These are phyloP conservation scores for Chytridiales sp. DNA, from an alignment of 371 early-diverging fungal genomes.

Conservation along the genomic window DNA sequence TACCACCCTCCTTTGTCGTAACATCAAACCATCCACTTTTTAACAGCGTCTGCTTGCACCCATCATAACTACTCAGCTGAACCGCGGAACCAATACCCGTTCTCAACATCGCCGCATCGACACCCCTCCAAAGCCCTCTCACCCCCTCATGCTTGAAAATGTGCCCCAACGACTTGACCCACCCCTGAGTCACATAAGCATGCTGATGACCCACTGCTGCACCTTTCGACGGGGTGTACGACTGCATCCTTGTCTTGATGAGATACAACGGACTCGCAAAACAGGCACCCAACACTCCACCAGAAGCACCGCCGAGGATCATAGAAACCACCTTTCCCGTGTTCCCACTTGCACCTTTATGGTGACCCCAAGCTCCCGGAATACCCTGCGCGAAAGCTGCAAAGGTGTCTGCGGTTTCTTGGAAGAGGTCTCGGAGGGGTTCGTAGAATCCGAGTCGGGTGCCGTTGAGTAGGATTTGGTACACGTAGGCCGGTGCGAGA, in stretches of 20 bases:
- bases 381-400: slow-evolving; percentile 9
- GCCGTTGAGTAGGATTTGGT: slow-evolving; percentile 88
- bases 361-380: slow-evolving; percentile 17
- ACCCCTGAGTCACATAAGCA: slow-evolving; percentile 64
- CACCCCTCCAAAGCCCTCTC: slow-evolving; percentile 84
- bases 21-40: slow-evolving; percentile 48
- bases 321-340: slow-evolving; percentile 35
- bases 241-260: slow-evolving; percentile 91
- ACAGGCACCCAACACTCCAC: slow-evolving; percentile 79
- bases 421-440: slow-evolving; percentile 48
- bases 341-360: background rate
- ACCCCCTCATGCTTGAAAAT: slow-evolving; percentile 71
- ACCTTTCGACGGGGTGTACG: slow-evolving; percentile 70
- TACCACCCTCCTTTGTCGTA: slow-evolving; percentile 48
- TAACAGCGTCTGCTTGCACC: slow-evolving; percentile 68
- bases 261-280: slow-evolving; percentile 88
- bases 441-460: slow-evolving; percentile 89
- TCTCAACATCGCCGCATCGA: slow-evolving; percentile 85
- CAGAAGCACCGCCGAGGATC: slow-evolving; percentile 65
- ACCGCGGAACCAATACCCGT: slow-evolving; percentile 90
- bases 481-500: slow-evolving; percentile 85
- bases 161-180: slow-evolving; percentile 59
- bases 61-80: slow-evolving; percentile 89
- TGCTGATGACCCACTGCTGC: slow-evolving; percentile 87
- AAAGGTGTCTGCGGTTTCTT: slow-evolving; percentile 10